Evolutionary conservation across 176 grass and related monocot species (phyloP).

Genomic region (Triticum turgidum): DNA sequence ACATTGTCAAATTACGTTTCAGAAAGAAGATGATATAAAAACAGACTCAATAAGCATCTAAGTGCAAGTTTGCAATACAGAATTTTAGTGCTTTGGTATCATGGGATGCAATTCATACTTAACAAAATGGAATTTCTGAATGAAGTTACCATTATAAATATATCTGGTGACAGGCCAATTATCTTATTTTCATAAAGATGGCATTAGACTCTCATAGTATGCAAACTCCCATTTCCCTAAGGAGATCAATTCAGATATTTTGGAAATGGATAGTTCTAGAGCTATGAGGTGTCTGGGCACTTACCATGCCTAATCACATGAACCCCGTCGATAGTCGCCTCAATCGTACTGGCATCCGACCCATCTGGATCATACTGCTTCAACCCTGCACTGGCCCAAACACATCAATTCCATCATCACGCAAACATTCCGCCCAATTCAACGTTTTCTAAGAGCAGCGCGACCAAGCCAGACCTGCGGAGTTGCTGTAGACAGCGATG

Average conservation of each 20-base stretch:
- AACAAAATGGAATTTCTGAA: neutral
- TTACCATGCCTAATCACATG: constrained; percentile 92
- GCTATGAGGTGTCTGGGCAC: constrained; percentile 5
- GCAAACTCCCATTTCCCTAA: neutral
- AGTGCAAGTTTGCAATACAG: neutral
- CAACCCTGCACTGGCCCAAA: constrained; percentile 47
- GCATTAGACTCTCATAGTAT: neutral
- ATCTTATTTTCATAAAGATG: neutral
- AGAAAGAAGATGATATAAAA: neutral
- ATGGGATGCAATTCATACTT: neutral
- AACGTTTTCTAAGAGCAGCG: neutral
- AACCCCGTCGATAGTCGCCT: constrained; percentile 73
- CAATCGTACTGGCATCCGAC: constrained; percentile 54
- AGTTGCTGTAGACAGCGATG: constrained; percentile 92
- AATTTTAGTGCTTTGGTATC: neutral
- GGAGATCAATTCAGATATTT: neutral
- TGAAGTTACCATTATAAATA: neutral
- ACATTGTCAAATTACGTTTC: neutral
- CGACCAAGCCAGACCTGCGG: constrained; percentile 48
- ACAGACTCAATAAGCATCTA: neutral
- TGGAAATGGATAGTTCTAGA: neutral
- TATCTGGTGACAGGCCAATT: constrained; percentile 23
- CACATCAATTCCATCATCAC: constrained; percentile 20
- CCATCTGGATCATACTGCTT: constrained; percentile 87
- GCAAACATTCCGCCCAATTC: constrained; percentile 2